Base-by-base conservation (phyloP, 2,329 filamentous ascomycete genomes). In the Coniochaeta prunicola region DNA sequence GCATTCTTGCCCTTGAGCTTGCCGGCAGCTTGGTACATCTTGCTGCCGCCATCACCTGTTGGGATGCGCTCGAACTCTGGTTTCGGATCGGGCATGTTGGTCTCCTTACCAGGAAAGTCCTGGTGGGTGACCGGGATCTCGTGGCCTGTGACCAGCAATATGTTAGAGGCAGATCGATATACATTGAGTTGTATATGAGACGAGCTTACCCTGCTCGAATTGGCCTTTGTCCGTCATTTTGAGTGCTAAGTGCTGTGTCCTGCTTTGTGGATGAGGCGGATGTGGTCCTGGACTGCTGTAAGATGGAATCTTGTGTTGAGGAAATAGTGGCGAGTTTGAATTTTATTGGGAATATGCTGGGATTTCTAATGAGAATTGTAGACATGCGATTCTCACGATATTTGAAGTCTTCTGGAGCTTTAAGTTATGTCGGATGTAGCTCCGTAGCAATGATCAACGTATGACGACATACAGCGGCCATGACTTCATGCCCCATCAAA, bases 1-100 rank as follows among this genome's bases (percentile, higher is more conserved):
- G 90, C 89, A 60, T 84, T 89, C 73, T 88, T 90, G 62, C 85
- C 89, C 66, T 83, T 73, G 7, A 94, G 82, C 74, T 94, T 96
- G 55, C 85, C 86, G 1, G 90, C 88, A 4, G 88, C 83, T 68
- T 86, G 85, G 76, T 94, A 93, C 54, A 80, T 81, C 66, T 89
- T 83, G 65, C 83, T 86, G 13, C 84, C 84, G 38, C 87, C 87
- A 60, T 88, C 83, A 19, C 82, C 80, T 5, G 84, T 86, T 0
- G 90, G 90, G 2, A 92, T 73, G 60, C 87, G 77, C 58, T 88
- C 84, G 59, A 82, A 84, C 50, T 82, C 76, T 1, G 89, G 86
- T 58, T 82, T 76, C 1, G 78, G 79, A 21, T 79, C 70, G 4
- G 75, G 73, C 75, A 91, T 77, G 56, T 76, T 68, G 58, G 66